Evolutionary conservation across 345 rosid genomes (phyloP), one percentile per base, ranked within the genome.

Genomic region (Bretschneidera sinensis): DNA sequence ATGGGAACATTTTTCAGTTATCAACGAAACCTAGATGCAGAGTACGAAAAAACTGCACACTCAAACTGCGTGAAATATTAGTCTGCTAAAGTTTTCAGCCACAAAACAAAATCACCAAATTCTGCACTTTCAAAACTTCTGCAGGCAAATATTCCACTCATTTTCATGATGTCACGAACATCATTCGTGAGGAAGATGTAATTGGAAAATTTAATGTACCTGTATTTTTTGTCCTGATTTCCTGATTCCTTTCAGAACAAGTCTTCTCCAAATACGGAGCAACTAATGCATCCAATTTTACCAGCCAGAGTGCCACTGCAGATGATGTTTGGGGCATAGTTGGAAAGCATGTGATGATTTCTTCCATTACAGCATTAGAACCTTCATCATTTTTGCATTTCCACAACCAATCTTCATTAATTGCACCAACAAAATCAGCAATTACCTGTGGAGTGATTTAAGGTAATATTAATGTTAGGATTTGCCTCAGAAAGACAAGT

Each of bases 281-380:
- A 57, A 94, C 64, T 21, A 86, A 76, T 51, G 76, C 73, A 76
- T 94, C 99, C 80, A 94, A 63, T 69, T 83, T 85, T 51, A 88
- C 85, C 79, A 94, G 69, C 99, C 99, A 94, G 21, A 94, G 83
- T 1, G 97, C 99, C 69, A 88, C 71, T 3, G 97, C 95, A 59
- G 97, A 86, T 63, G 96, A 81, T 56, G 97, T 94, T 64, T 78
- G 97, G 55, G 96, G 97, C 70, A 86, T 75, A 14, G 74, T 71
- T 54, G 96, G 79, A 65, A 88, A 94, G 72, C 77, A 68, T 20
- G 74, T 76, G 66, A 79, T 72, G 34, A 79, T 73, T 72, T 89
- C 97, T 72, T 74, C 96, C 63, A 76, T 60, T 54, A 51, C 60
- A 67, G 73, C 48, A 67, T 65, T 74, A 35, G 59, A 72, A n/a